Conservation (phyloP, 2,329 filamentous ascomycete species). For the Fusarium brachygibbosum region DNA sequence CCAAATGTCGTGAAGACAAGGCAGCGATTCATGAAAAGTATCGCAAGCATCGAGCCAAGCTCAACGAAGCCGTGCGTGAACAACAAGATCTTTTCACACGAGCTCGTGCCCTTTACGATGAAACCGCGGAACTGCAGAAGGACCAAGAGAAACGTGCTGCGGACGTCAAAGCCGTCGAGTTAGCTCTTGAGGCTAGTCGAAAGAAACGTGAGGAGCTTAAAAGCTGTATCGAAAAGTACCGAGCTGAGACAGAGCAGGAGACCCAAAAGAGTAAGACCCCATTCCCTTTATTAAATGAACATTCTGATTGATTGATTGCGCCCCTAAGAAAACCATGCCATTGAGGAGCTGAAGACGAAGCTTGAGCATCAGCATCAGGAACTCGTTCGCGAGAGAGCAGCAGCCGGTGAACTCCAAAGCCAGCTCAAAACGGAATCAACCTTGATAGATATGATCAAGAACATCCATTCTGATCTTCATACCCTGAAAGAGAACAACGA, state of each 20-base stretch:
- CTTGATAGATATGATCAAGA: slow-evolving; percentile 22
- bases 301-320: slow-evolving; percentile 14
- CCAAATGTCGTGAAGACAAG: slow-evolving; percentile 41
- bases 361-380: slow-evolving; percentile 41
- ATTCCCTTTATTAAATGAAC: background rate
- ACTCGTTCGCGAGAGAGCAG: slow-evolving; percentile 19
- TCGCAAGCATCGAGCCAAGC: slow-evolving; percentile 52
- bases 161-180: slow-evolving; percentile 45
- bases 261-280: slow-evolving; percentile 42
- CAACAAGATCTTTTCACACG: slow-evolving; percentile 60
- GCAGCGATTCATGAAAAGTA: slow-evolving; percentile 52
- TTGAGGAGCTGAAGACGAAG: slow-evolving; percentile 43
- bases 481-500: slow-evolving; percentile 28
- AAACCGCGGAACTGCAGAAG: slow-evolving; percentile 52
- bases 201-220: slow-evolving; percentile 53
- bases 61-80: slow-evolving; percentile 63
- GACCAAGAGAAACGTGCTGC: slow-evolving; percentile 48
- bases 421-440: slow-evolving; percentile 32
- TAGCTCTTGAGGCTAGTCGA: slow-evolving; percentile 48
- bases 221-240: slow-evolving; percentile 50
- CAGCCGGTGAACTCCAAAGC: slow-evolving; percentile 14
- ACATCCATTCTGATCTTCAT: slow-evolving; percentile 41
- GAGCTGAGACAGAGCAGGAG: slow-evolving; percentile 41
- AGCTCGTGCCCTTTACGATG: slow-evolving; percentile 52
- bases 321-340: slow-evolving; percentile 45